A percentile compares a stretch with the other conserved stretches of the same genome.
Conservation (phyloP, 2,329 filamentous ascomycete species). For the Hypoxylon rubiginosum region DNA sequence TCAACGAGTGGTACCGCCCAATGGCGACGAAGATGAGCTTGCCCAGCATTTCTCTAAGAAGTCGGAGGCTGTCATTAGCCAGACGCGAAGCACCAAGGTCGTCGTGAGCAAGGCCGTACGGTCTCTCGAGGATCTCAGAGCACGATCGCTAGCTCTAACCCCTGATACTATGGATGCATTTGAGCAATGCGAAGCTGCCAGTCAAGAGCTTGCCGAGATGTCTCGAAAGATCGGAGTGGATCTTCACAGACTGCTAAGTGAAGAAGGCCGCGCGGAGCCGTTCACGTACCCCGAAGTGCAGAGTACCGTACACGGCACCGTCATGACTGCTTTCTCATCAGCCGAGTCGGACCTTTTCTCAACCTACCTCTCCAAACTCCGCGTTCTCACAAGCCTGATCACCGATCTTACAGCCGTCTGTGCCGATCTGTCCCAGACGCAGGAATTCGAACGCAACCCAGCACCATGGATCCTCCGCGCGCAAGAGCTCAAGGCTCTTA, state of each 20-base stretch:
- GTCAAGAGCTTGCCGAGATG: slow-evolving; percentile 75
- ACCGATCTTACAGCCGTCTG: slow-evolving; percentile 79
- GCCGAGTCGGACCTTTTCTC: slow-evolving; percentile 78
- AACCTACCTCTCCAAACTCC: slow-evolving; percentile 76
- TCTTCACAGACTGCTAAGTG: slow-evolving; percentile 75
- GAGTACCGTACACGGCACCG: slow-evolving; percentile 70
- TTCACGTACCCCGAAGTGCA: slow-evolving; percentile 77
- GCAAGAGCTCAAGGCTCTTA: slow-evolving; percentile 84
- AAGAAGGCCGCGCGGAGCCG: slow-evolving; percentile 78
- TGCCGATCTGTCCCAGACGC: slow-evolving; percentile 77
- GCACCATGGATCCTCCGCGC: slow-evolving; percentile 89
- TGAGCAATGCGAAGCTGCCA: slow-evolving; percentile 75
- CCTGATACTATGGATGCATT: slow-evolving; percentile 77
- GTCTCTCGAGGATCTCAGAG: slow-evolving; percentile 81
- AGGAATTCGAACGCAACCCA: slow-evolving; percentile 81
- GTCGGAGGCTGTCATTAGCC: slow-evolving; percentile 77
- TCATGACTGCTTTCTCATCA: slow-evolving; percentile 64
- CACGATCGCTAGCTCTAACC: slow-evolving; percentile 79
- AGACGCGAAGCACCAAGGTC: slow-evolving; percentile 87
- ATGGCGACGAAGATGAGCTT: slow-evolving; percentile 75
- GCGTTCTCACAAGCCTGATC: slow-evolving; percentile 72
- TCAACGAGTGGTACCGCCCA: slow-evolving; percentile 71
- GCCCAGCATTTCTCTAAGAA: slow-evolving; percentile 77
- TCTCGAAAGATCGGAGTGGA: slow-evolving; percentile 76
- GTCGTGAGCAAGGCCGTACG: slow-evolving; percentile 82